phyloP scores from a whole-genome alignment of 345 rosid genomes.

The Turritis glabra region DNA sequence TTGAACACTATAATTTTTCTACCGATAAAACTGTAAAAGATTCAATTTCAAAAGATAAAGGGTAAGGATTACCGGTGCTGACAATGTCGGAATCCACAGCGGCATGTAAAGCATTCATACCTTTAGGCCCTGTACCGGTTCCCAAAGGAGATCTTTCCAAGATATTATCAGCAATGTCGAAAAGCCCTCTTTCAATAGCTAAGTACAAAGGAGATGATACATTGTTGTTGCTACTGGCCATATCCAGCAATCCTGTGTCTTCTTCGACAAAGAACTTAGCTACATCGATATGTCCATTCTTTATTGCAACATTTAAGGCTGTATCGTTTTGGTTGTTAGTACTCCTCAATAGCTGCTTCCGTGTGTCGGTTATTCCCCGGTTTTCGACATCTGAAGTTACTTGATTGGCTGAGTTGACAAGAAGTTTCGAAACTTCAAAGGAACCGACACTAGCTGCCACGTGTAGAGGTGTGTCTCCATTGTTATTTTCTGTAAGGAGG shows the following conservation, averaged over 20 bases:
- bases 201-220: constrained; percentile 31
- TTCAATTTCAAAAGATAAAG: neutral
- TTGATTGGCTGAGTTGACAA: neutral
- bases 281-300: constrained; percentile 19
- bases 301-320: constrained; percentile 32
- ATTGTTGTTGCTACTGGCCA: neutral
- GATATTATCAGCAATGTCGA: constrained; percentile 9
- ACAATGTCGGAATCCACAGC: constrained; percentile 20
- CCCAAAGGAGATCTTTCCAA: constrained; percentile 9
- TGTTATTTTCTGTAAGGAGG: constrained; percentile 27
- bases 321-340: constrained; percentile 33
- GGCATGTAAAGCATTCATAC: constrained; percentile 27
- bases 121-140: constrained; percentile 20
- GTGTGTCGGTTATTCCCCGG: neutral
- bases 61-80: neutral
- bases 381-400: constrained; percentile 21
- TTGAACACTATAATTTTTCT: neutral
- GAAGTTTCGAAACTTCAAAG: constrained; percentile 19
- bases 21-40: neutral
- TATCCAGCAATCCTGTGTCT: constrained; percentile 17
- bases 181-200: constrained; percentile 35
- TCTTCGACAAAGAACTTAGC: constrained; percentile 29
- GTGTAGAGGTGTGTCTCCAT: constrained; percentile 48
- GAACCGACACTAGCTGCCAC: constrained; percentile 43
- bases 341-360: constrained; percentile 26